Evolutionary conservation across 768 basidiomycete genomes (phyloP).

Genomic region (Termitomyces bulborhizus): DNA sequence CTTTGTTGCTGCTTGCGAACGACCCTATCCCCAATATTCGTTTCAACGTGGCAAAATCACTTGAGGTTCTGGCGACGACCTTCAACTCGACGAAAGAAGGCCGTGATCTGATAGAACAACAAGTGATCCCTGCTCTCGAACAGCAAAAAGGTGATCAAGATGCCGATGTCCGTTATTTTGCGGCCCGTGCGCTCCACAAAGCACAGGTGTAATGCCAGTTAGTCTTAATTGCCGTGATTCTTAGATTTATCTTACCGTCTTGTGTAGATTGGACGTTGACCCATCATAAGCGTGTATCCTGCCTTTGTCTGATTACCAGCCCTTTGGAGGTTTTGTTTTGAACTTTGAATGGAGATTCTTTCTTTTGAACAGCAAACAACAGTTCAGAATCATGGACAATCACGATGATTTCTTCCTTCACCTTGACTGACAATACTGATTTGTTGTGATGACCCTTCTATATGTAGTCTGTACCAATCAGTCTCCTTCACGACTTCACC

Average conservation of each 20-base stretch:
- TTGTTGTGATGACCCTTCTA: not conserved
- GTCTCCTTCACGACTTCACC: not conserved
- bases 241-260: not conserved
- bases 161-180: slow-evolving; percentile 96
- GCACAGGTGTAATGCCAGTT: slow-evolving; percentile 19
- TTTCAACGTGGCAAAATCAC: slow-evolving; percentile 95
- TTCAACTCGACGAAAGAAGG: slow-evolving; percentile 66
- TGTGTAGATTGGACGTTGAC: not conserved
- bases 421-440: not conserved
- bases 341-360: not conserved
- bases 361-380: not conserved
- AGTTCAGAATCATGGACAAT: not conserved
- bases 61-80: slow-evolving; percentile 80
- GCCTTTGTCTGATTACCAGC: not conserved
- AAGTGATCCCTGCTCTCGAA: slow-evolving; percentile 78
- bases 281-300: not conserved
- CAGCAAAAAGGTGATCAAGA: slow-evolving; percentile 85
- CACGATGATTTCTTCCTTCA: not conserved
- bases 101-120: slow-evolving; percentile 62
- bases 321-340: not conserved
- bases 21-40: slow-evolving; percentile 99
- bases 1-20: slow-evolving; percentile 72
- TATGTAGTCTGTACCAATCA: not conserved
- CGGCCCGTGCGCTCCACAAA: slow-evolving; percentile 70
- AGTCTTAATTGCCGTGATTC: not conserved